Evolutionary conservation across 495 filamentous ascomycete species (phyloP), one percentile per base, ranked within the genome.

Genomic region (Penicillium fimorum): DNA sequence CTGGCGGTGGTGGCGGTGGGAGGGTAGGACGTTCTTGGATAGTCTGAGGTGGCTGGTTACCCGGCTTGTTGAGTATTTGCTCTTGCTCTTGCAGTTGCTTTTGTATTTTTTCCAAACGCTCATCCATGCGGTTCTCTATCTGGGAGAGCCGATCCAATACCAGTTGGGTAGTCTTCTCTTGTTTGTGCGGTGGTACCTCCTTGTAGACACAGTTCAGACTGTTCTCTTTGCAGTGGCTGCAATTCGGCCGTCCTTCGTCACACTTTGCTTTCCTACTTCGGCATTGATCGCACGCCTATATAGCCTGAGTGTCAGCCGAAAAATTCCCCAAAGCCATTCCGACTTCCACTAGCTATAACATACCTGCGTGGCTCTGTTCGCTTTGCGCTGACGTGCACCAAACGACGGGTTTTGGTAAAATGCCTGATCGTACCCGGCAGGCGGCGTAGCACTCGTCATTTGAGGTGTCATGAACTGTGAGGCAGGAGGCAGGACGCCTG

Each of bases 181-280:
- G 75, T 79, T 85, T 85, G 47, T 82, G 80, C 7, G 80, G 81
- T 24, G 81, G 81, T 17, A 85, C 76, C 68, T 83, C 82, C 67
- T 82, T 80, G 56, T 85, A 85, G 22, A 82, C 76, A 62, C 82
- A 85, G 45, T 63, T 60, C 42, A 82, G 64, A 47, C 68, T 74
- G 24, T 82, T 82, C 55, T 85, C 82, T 50, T 77, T 82, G 68
- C 82, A 85, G 58, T 82, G 79, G 47, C 80, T 81, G 63, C 82
- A 85, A 35, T 72, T 66, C 0, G 82, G 82, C 41, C 82, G 76
- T 29, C 82, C 81, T 63, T 85, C 82, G 43, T 85, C 82, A 53
- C 82, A 85, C 61, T 85, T 85, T n/a, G 82, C 82, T 60, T 85
- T 85, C 54, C 82, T 75, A 18, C 79, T 70, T 59, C 82, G 80